phyloP scores from a whole-genome alignment of 176 grass and related monocot genomes.

The Oryza longistaminata region DNA sequence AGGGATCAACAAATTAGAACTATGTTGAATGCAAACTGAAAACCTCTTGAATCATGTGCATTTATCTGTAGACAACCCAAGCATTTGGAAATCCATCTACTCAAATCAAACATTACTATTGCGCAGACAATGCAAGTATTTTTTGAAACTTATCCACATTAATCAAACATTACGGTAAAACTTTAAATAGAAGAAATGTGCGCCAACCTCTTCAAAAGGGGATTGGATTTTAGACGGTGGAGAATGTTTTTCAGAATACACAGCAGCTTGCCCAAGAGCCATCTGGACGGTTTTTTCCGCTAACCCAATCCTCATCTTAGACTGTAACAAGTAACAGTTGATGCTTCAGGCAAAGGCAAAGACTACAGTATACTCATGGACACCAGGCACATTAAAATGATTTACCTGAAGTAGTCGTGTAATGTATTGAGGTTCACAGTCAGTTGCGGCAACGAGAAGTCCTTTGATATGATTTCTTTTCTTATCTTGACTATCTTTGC shows the following conservation, averaged over 20 bases:
- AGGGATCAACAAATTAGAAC: slow-evolving; percentile 1
- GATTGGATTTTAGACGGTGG: slow-evolving; percentile 54
- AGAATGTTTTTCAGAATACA: slow-evolving; percentile 65
- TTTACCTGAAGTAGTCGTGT: slow-evolving; percentile 90
- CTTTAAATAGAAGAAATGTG: slow-evolving; percentile 21
- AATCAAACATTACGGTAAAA: slow-evolving; percentile 19
- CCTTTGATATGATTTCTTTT: slow-evolving; percentile 96
- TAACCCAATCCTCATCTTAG: slow-evolving; percentile 97
- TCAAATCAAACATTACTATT: neutral
- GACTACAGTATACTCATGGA: neutral
- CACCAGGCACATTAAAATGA: slow-evolving; percentile 28
- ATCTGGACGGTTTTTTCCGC: slow-evolving; percentile 97
- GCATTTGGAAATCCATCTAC: neutral
- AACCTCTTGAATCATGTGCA: neutral
- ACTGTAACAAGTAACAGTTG: slow-evolving; percentile 58
- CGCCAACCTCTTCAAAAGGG: slow-evolving; percentile 77
- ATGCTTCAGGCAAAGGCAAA: slow-evolving; percentile 23
- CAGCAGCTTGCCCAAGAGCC: slow-evolving; percentile 82
- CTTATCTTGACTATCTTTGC: slow-evolving; percentile 99
- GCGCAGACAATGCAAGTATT: neutral
- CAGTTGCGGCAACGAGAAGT: slow-evolving; percentile 93
- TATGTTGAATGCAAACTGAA: neutral
- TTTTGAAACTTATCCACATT: neutral
- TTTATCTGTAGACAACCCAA: neutral
- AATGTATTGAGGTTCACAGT: slow-evolving; percentile 97